Base-by-base conservation (phyloP, 2,329 filamentous ascomycete species). In the Albophoma yamanashiensis region DNA sequence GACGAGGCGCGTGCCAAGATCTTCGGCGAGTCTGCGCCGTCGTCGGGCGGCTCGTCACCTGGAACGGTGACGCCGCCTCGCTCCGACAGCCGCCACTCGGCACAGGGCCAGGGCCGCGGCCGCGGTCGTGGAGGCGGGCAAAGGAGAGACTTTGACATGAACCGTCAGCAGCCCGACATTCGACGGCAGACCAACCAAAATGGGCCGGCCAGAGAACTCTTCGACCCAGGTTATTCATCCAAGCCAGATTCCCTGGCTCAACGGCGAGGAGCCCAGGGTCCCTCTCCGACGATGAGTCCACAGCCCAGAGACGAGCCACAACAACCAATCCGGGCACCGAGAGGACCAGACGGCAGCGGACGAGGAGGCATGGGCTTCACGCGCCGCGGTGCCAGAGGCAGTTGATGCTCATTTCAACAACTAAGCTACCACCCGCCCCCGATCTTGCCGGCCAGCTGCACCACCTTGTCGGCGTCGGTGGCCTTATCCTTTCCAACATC, bases 1-100 rank as follows among this genome's bases (percentile, higher is more conserved):
- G 89, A 95, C 62, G 92, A 96, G 76, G 90, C 87, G 7, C 83
- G 93, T 38, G 91, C 93, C 67, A 89, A 92, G 71, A 87, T 97
- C 59, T 93, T 97, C 73, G 92, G 92, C 25, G 85, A 83, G 40
- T 76, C 77, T 12, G 77, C 73, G 40, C 73, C 77, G 12, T 78
- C 77, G 9, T 82, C 86, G 0, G 83, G 85, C 1, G 78, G 80
- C 9, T 86, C 86, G 4, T 85, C 85, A 4, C 84, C 86, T 0
- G 84, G 84, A 12, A 82, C 77, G 55, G 78, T 82, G 52, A 74
- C 86, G 17, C 85, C 87, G 27, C 86, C 86, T 27, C 75, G 72
- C 52, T 59, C 65, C 14, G 73, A 75, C 15, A 68, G 70, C 27
- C 68, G 70, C 22, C 65, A 68, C 53, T 59, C 67, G 22, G 76